Percentiles rank a stretch among this genome's conserved stretches.
phyloP scores from a whole-genome alignment of 2,329 filamentous ascomycete species.

The Ceratocystis albifundus region DNA sequence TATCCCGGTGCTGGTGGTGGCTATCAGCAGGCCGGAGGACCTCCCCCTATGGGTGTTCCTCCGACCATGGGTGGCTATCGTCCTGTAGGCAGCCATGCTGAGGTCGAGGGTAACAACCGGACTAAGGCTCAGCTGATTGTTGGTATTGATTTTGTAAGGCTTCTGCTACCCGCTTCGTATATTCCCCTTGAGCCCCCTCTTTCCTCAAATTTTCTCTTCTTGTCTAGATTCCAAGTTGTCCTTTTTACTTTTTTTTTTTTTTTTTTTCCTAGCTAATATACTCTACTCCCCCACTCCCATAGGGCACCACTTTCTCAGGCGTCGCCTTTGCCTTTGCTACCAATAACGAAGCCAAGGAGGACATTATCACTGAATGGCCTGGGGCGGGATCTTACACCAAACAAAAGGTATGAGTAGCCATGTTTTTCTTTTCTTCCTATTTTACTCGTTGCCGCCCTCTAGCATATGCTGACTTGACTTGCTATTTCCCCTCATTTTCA shows the following conservation, averaged over 20 bases:
- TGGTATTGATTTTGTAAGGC: slow-evolving; percentile 88
- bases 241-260: not conserved
- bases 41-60: slow-evolving; percentile 22
- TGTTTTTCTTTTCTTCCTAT: too few relatives aligned
- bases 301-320: slow-evolving; percentile 96
- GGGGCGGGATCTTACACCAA: slow-evolving; percentile 95
- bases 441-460: not conserved
- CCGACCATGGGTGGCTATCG: slow-evolving; percentile 25
- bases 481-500: slow-evolving; percentile 31
- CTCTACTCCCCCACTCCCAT: slow-evolving; percentile 5
- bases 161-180: not conserved
- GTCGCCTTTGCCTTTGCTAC: slow-evolving; percentile 95
- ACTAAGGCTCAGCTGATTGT: slow-evolving; percentile 97
- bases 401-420: slow-evolving; percentile 64
- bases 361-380: slow-evolving; percentile 98
- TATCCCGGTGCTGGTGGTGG: slow-evolving; percentile 37
- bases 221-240: not conserved
- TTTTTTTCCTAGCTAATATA: not conserved
- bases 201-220: not conserved
- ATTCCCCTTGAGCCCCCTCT: not conserved
- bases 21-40: slow-evolving; percentile 30
- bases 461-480: not conserved
- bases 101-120: slow-evolving; percentile 77
- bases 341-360: slow-evolving; percentile 93
- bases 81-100: slow-evolving; percentile 33